A percentile compares a stretch with the other conserved stretches of the same genome.
Conservation (phyloP, 371 early-diverging fungal species). For the Aphelidium insulamus region DNA sequence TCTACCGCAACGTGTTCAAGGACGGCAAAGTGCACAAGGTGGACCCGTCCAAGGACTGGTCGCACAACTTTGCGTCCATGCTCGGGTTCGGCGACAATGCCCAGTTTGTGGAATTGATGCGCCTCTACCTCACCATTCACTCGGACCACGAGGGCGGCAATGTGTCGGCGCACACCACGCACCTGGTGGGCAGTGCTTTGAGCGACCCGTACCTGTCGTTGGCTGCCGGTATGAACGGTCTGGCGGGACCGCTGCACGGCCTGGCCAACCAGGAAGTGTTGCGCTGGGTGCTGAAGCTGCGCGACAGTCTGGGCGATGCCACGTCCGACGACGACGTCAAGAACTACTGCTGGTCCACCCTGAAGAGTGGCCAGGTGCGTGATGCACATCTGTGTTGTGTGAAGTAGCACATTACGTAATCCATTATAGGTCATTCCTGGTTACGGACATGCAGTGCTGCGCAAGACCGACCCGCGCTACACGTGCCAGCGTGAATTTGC, state of each 20-base stretch:
- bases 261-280: slow-evolving; percentile 98
- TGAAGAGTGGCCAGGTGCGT: slow-evolving; percentile 88
- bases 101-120: slow-evolving; percentile 89
- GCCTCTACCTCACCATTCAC: slow-evolving; percentile 95
- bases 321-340: slow-evolving; percentile 75
- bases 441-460: slow-evolving; percentile 95
- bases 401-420: too few relatives aligned
- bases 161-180: slow-evolving; percentile 81
- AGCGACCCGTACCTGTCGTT: slow-evolving; percentile 96
- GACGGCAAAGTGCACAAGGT: slow-evolving; percentile 74
- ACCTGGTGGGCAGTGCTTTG: slow-evolving; percentile 89
- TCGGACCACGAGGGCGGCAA: slow-evolving; percentile 99
- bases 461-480: slow-evolving; percentile 96
- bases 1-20: slow-evolving; percentile 95
- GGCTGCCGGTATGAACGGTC: slow-evolving; percentile 90
- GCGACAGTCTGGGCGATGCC: slow-evolving; percentile 46
- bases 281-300: slow-evolving; percentile 87
- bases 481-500: slow-evolving; percentile 96
- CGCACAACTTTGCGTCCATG: slow-evolving; percentile 79
- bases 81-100: slow-evolving; percentile 71
- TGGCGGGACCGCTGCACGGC: slow-evolving; percentile 97
- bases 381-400: too few relatives aligned
- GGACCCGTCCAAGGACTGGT: slow-evolving; percentile 70
- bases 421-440: slow-evolving; percentile 97
- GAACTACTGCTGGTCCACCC: slow-evolving; percentile 85